A percentile compares a stretch with the other conserved stretches of the same genome.
Conservation (phyloP, 257 asterid genomes). For the Mitragyna speciosa region DNA sequence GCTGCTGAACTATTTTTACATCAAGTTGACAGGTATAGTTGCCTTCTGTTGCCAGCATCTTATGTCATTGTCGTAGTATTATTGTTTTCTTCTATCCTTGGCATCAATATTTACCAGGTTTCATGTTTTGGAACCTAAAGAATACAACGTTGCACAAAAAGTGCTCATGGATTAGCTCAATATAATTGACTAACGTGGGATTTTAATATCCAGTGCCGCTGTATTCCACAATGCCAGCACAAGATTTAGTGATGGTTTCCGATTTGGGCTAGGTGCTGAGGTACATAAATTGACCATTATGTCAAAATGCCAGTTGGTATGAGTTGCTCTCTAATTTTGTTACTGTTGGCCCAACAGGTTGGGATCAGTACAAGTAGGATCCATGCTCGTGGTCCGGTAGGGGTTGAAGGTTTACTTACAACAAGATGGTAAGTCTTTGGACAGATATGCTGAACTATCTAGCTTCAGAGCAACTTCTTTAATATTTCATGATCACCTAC, state of each 20-base stretch:
- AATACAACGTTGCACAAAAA: not conserved
- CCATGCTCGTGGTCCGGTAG: constrained; percentile 99
- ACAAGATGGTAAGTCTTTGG: constrained; percentile 66
- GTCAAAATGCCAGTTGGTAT: not conserved
- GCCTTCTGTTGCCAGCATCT: not conserved
- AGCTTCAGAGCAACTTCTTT: no score
- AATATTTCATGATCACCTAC: no score
- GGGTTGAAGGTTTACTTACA: constrained; percentile 92
- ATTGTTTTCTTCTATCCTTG: not conserved
- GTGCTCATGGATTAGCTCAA: not conserved
- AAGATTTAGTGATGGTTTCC: constrained; percentile 84
- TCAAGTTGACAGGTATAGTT: constrained; percentile 60
- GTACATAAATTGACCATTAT: constrained; percentile 36
- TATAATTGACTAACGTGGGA: constrained; percentile 5
- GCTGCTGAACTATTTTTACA: constrained; percentile 68
- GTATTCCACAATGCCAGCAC: constrained; percentile 94
- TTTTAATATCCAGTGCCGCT: constrained; percentile 69
- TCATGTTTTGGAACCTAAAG: not conserved
- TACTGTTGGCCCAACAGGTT: constrained; percentile 49
- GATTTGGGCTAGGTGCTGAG: constrained; percentile 98
- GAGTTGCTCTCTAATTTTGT: constrained; percentile 8
- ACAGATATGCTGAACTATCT: no score
- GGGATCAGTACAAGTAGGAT: constrained; percentile 95
- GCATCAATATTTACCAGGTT: not conserved
- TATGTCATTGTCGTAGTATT: not conserved